Conservation (phyloP, 169 alveolate genomes). For the Plasmodium cynomolgi region DNA sequence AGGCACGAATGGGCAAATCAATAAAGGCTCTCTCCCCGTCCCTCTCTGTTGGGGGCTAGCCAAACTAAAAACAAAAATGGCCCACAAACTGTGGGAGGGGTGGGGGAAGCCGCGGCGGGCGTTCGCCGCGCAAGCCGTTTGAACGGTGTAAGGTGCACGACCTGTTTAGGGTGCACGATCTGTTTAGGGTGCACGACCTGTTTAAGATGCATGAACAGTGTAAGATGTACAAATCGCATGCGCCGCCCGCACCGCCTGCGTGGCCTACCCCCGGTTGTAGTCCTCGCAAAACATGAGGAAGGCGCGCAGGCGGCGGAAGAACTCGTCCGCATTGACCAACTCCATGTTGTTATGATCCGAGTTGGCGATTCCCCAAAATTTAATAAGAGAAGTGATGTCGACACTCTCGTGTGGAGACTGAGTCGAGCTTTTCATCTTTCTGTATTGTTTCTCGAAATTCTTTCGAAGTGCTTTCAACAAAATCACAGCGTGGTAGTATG, state of each 20-base stretch:
- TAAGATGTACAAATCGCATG: neutral
- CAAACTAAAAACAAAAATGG: neutral
- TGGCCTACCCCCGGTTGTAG: neutral
- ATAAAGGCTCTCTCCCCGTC: neutral
- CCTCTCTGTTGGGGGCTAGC: neutral
- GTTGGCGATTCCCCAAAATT: constrained; percentile 33
- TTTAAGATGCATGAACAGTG: too few species aligned
- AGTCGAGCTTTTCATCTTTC: constrained; percentile 10
- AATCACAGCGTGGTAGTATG: constrained; percentile 76
- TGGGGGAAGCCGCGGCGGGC: neutral
- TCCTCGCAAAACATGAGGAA: neutral
- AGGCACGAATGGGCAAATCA: neutral
- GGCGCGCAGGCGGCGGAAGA: constrained; percentile 2
- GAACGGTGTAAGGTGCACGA: neutral
- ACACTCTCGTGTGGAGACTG: neutral
- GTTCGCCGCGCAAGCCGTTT: neutral
- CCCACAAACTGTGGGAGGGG: neutral
- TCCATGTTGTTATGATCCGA: constrained; percentile 31
- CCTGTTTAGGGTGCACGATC: too few species aligned
- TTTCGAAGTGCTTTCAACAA: constrained; percentile 41
- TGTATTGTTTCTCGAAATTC: neutral
- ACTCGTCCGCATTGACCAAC: neutral
- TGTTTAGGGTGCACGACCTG: too few species aligned
- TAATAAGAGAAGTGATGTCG: neutral
- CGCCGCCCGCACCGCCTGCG: neutral